Conservation (phyloP, 1,139 yeast genomes). For the Scheffersomyces quercinus region DNA sequence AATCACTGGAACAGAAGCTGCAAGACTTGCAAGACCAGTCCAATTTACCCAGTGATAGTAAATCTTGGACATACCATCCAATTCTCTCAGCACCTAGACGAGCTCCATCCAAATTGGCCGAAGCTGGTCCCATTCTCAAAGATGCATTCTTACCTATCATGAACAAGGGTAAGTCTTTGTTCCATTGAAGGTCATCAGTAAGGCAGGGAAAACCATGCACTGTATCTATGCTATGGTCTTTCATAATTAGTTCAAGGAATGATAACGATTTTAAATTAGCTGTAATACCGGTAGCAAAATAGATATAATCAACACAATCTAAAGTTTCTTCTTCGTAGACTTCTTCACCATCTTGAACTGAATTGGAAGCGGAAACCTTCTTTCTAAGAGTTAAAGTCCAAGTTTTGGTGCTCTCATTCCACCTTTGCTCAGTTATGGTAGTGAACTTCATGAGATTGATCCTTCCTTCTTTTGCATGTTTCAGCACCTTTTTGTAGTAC, state of each 20-base stretch:
- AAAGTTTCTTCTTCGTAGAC: slow-evolving; percentile 8
- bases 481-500: slow-evolving; percentile 33
- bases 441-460: slow-evolving; percentile 26
- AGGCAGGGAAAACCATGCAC: slow-evolving; percentile 45
- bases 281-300: slow-evolving; percentile 46
- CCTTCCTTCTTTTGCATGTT: slow-evolving; percentile 31
- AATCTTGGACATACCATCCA: slow-evolving; percentile 39
- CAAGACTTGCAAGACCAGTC: slow-evolving; percentile 20
- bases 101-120: slow-evolving; percentile 53
- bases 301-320: slow-evolving; percentile 33
- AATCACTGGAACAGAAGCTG: slow-evolving; percentile 4
- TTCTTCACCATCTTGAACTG: slow-evolving; percentile 5
- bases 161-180: slow-evolving; percentile 38
- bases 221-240: slow-evolving; percentile 27
- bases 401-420: slow-evolving; percentile 19
- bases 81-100: slow-evolving; percentile 49
- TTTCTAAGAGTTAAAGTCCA: slow-evolving; percentile 12
- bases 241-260: slow-evolving; percentile 27
- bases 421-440: slow-evolving; percentile 19
- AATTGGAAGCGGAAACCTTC: slow-evolving; percentile 5
- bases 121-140: slow-evolving; percentile 46
- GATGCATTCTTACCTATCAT: slow-evolving; percentile 48
- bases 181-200: slow-evolving; percentile 49
- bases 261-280: slow-evolving; percentile 32
- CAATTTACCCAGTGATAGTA: slow-evolving; percentile 22